Conservation (phyloP, 192 early-diverging fungal species). For the Phlyctochytrium planicorne region DNA sequence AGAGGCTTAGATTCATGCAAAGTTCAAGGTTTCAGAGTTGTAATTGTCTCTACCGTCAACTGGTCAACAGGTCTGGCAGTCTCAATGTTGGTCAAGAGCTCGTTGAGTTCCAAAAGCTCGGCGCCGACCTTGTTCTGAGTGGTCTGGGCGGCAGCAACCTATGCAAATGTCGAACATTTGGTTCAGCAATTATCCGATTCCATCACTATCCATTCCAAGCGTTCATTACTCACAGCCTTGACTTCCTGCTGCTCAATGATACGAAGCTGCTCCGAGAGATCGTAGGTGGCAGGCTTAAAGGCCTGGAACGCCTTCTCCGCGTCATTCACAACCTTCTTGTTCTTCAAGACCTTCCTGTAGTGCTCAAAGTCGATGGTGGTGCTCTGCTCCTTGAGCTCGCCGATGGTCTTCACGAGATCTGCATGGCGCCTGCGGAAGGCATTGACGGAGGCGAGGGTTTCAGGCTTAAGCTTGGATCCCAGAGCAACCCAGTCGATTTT, state of each 20-base stretch:
- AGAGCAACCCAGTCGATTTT: constrained; percentile 90
- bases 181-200: constrained; percentile 3
- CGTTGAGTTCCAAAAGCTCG: constrained; percentile 84
- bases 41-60: constrained; percentile 90
- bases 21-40: too few species aligned
- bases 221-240: constrained; percentile 49
- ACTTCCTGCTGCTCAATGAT: constrained; percentile 45
- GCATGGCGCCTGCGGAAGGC: constrained; percentile 95
- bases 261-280: constrained; percentile 82
- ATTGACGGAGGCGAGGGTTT: constrained; percentile 80
- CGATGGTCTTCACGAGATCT: constrained; percentile 79
- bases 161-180: not conserved
- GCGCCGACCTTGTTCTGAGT: constrained; percentile 82
- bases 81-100: constrained; percentile 91
- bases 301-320: constrained; percentile 80
- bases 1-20: too few species aligned
- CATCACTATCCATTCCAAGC: not conserved
- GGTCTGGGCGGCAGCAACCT: constrained; percentile 80
- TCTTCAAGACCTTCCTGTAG: constrained; percentile 87
- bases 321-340: constrained; percentile 85
- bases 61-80: constrained; percentile 89
- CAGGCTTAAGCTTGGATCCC: constrained; percentile 77
- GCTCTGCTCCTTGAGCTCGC: constrained; percentile 79
- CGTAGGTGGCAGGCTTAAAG: constrained; percentile 80
- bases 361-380: constrained; percentile 82